Conservation (phyloP, 352 stramenopile genomes). For the Phytophthora aleatoria region DNA sequence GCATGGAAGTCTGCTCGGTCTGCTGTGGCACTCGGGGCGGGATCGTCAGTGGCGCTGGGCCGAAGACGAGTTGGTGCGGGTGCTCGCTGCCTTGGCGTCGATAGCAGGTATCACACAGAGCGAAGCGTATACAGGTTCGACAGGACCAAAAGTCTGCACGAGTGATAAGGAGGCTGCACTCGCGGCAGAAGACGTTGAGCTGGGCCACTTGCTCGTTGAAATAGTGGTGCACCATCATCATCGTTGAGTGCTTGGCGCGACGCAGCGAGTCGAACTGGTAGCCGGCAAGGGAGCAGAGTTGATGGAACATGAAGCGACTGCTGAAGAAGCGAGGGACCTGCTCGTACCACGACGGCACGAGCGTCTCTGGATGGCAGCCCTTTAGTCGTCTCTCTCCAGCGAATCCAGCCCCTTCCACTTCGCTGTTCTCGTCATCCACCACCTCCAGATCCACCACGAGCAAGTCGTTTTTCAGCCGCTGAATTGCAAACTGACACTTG, state of each 20-base stretch:
- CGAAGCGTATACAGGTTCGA: slow-evolving; percentile 52
- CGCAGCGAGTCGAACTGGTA: slow-evolving; percentile 91
- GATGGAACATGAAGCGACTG: slow-evolving; percentile 88
- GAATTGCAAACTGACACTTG: slow-evolving; percentile 60
- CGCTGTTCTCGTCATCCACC: slow-evolving; percentile 10
- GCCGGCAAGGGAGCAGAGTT: slow-evolving; percentile 72
- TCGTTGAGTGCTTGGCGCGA: slow-evolving; percentile 89
- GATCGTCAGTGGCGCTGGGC: slow-evolving; percentile 22
- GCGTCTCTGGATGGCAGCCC: slow-evolving; percentile 41
- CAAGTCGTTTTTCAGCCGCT: slow-evolving; percentile 80
- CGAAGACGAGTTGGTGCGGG: slow-evolving; percentile 54
- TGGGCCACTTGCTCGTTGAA: slow-evolving; percentile 78
- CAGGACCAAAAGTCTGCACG: slow-evolving; percentile 76
- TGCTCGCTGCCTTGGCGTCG: slow-evolving; percentile 50
- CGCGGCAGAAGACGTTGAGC: slow-evolving; percentile 75
- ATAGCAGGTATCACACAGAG: slow-evolving; percentile 77
- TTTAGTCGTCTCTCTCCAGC: slow-evolving; percentile 6
- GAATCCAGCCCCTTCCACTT: slow-evolving; percentile 13
- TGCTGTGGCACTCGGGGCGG: slow-evolving; percentile 4
- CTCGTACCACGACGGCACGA: slow-evolving; percentile 57
- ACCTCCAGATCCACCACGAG: slow-evolving; percentile 73
- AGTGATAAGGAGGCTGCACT: slow-evolving; percentile 82
- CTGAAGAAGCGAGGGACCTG: slow-evolving; percentile 80
- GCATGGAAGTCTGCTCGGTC: background rate
- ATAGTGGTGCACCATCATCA: slow-evolving; percentile 91